Conservation (phyloP, 352 stramenopile species). For the Phytophthora idaei region DNA sequence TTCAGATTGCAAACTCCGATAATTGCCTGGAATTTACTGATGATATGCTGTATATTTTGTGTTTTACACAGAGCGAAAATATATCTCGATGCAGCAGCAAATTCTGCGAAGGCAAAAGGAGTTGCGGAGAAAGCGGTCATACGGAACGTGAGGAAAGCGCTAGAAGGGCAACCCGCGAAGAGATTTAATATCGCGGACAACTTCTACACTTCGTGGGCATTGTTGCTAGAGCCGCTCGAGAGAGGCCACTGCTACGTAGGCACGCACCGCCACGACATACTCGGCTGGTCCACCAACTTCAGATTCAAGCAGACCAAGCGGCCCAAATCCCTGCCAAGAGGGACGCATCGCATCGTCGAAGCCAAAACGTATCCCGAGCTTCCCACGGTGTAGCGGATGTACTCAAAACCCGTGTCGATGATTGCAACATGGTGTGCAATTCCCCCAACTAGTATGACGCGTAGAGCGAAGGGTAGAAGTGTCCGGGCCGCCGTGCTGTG, state of each 20-base stretch:
- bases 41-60: conserved; percentile 7
- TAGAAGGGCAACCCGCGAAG: conserved; percentile 4
- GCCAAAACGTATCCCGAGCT: neutral
- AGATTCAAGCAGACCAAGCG: no score
- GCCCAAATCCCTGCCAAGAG: neutral
- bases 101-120: no score
- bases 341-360: neutral
- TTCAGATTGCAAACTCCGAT: neutral
- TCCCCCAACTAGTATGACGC: no score
- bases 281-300: neutral
- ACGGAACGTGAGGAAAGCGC: conserved; percentile 8
- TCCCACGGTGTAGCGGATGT: neutral
- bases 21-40: neutral
- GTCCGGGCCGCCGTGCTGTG: no score
- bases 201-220: conserved; percentile 2
- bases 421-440: neutral
- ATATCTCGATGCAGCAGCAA: neutral
- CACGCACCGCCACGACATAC: neutral
- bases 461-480: no score
- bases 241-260: neutral
- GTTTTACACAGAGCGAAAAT: conserved; percentile 13
- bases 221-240: no score
- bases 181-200: conserved; percentile 12
- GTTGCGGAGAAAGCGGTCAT: neutral
- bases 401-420: neutral